Conservation (phyloP, 2,329 filamentous ascomycete species). For the Arachnopeziza araneosa region DNA sequence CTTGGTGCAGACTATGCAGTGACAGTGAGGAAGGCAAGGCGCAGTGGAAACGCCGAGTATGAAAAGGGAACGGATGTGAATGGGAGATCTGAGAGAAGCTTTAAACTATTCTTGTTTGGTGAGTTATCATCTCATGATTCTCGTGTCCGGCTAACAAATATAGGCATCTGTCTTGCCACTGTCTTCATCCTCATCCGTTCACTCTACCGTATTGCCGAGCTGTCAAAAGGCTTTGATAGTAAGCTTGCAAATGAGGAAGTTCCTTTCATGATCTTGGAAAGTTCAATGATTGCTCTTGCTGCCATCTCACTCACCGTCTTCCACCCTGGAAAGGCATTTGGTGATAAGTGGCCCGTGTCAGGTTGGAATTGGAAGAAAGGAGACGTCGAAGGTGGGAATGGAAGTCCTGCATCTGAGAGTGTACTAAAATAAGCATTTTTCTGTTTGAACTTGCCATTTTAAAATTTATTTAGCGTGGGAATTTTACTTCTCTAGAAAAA, state of each 20-base stretch:
- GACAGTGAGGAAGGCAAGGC: slow-evolving; percentile 9
- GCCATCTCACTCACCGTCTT: slow-evolving; percentile 27
- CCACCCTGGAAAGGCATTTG: slow-evolving; percentile 29
- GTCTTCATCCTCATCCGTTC: slow-evolving; percentile 50
- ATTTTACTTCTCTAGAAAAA: background rate
- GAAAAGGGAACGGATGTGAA: background rate
- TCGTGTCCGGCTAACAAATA: background rate
- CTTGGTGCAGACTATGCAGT: slow-evolving; percentile 13
- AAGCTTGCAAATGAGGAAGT: slow-evolving; percentile 42
- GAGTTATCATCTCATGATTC: background rate
- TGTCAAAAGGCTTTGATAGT: slow-evolving; percentile 48
- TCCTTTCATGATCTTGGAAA: slow-evolving; percentile 42
- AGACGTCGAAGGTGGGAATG: background rate
- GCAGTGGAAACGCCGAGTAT: background rate
- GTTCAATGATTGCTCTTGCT: slow-evolving; percentile 31
- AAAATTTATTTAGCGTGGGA: background rate
- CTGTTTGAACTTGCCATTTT: background rate
- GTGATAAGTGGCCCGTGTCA: slow-evolving; percentile 10
- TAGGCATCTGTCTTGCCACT: slow-evolving; percentile 41
- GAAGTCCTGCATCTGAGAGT: background rate
- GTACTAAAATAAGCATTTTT: background rate
- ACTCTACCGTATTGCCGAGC: slow-evolving; percentile 51
- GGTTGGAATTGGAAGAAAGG: slow-evolving; percentile 2
- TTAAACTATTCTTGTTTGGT: background rate
- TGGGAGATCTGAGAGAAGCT: background rate